Evolutionary conservation across 108 stramenopile genomes (phyloP), one percentile per base, ranked within the genome.

Genomic region (Cyclostephanos tholiformis): DNA sequence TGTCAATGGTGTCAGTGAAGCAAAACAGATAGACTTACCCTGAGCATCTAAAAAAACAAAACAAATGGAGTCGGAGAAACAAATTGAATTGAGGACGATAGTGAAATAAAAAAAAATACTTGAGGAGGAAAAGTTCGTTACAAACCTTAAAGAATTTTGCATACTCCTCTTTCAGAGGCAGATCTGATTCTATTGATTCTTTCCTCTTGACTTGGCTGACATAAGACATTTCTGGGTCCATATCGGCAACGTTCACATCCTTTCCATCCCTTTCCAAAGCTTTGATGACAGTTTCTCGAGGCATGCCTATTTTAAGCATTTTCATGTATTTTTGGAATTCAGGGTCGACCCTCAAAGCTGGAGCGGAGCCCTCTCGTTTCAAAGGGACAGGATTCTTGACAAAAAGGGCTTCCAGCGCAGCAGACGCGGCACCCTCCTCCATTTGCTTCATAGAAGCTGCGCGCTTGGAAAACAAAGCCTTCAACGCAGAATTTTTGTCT

Each of bases 181-280:
- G 76, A 9, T 82, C 83, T 29, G 75, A 41, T 25, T 72, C 39
- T 10, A 79, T 80, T 29, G 69, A 41, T 25, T 72, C 29, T 9
- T 25, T 63, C 19, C n/a, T 63, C 27, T 66, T 58, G 29, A 64
- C n/a, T 57, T 88, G 86, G 46, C 79, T 72, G 23, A 83, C 66
- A 14, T 87, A 67, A 38, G 82, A 71, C 55, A 84, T 88, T 43
- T 87, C 81, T 9, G 85, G 88, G 67, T 90, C 86, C 27, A 90
- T 65, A 68, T 89, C 89, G 26, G 85, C 70, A 53, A 93, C 65
- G 22, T 65, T 58, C 22, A 76, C 81, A 67, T 91, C 86, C 67
- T 87, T 82, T 30, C 79, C 89, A 55, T 93, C 92, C 62, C 87
- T 74, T 52, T 79, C 76, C 61, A 90, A 66, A 7, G 91, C 89